A percentile compares a stretch with the other conserved stretches of the same genome.
Evolutionary conservation across 257 asterid genomes (phyloP).

Genomic region (Craterostigma plantagineum): DNA sequence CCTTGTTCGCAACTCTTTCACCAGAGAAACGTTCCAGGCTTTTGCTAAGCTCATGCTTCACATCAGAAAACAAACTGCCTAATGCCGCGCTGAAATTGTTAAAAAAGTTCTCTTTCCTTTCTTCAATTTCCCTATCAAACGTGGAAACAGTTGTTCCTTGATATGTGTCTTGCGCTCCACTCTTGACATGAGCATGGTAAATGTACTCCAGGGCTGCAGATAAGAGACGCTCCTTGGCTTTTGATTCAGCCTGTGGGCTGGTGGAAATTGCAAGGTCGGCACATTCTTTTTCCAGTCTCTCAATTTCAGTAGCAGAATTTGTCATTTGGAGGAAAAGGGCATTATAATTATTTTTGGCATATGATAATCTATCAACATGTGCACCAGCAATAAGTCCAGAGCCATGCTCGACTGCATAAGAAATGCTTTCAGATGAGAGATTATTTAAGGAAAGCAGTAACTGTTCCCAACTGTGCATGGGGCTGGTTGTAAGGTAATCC

Average conservation of each 20-base stretch:
- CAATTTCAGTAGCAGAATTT: conserved; percentile 59
- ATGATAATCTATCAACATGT: conserved; percentile 24
- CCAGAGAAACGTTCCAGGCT: conserved; percentile 27
- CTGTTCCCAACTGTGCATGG: conserved; percentile 87
- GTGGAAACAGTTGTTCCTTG: conserved; percentile 19
- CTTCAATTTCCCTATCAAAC: conserved; percentile 24
- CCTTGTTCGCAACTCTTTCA: conserved; percentile 20
- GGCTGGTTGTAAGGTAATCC: conserved; percentile 78
- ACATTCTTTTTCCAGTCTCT: conserved; percentile 62
- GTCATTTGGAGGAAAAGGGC: conserved; percentile 57
- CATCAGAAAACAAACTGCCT: conserved; percentile 39
- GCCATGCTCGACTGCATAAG: conserved; percentile 61
- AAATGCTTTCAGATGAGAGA: conserved; percentile 57
- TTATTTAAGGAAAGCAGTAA: conserved; percentile 49
- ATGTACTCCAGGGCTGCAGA: conserved; percentile 51
- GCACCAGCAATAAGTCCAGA: conserved; percentile 44
- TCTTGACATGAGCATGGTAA: conserved; percentile 30
- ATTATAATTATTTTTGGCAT: conserved; percentile 47
- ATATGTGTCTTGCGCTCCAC: conserved; percentile 21
- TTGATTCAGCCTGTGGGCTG: conserved; percentile 60
- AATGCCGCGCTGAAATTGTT: conserved; percentile 34
- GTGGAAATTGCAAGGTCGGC: conserved; percentile 45
- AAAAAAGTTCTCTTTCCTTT: conserved; percentile 30
- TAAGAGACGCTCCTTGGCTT: conserved; percentile 52
- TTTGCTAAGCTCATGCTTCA: conserved; percentile 28